These are phyloP conservation scores for Gonapodya prolifera DNA, from an alignment of 192 early-diverging fungal genomes.

Conservation along the genomic window DNA sequence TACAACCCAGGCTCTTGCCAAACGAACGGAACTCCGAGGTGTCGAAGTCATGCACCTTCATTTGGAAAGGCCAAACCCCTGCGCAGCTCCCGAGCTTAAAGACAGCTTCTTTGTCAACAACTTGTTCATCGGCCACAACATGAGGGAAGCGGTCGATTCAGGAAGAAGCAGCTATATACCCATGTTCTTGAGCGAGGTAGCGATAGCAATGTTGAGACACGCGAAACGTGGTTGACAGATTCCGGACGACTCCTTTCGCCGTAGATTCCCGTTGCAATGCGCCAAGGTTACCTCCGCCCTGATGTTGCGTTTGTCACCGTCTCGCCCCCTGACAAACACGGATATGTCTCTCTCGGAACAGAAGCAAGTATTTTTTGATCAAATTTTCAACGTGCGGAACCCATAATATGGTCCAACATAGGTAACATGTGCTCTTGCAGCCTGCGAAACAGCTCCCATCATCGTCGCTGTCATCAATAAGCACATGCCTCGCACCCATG, in stretches of 20 bases:
- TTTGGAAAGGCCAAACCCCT: conserved; percentile 24
- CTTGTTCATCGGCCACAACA: conserved; percentile 28
- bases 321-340: conserved; percentile 33
- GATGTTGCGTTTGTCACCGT: conserved; percentile 38
- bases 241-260: background rate
- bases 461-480: conserved; percentile 38
- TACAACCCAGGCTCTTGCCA: conserved; percentile 16
- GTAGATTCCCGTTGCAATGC: background rate
- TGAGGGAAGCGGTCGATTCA: conserved; percentile 18
- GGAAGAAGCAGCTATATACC: conserved; percentile 22
- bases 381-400: too few relatives aligned
- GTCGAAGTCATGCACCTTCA: conserved; percentile 31
- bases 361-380: too few relatives aligned
- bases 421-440: conserved; percentile 20
- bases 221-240: background rate
- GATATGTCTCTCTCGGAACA: conserved; percentile 26
- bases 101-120: conserved; percentile 28
- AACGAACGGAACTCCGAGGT: conserved; percentile 17
- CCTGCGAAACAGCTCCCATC: conserved; percentile 22
- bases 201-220: background rate
- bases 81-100: background rate
- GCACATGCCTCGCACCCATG: conserved; percentile 24
- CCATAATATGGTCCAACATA: too few relatives aligned
- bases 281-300: conserved; percentile 12
- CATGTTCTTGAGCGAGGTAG: conserved; percentile 24